Evolutionary conservation across 192 early-diverging fungal species (phyloP).

Genomic region (Linnemannia hyalina): DNA sequence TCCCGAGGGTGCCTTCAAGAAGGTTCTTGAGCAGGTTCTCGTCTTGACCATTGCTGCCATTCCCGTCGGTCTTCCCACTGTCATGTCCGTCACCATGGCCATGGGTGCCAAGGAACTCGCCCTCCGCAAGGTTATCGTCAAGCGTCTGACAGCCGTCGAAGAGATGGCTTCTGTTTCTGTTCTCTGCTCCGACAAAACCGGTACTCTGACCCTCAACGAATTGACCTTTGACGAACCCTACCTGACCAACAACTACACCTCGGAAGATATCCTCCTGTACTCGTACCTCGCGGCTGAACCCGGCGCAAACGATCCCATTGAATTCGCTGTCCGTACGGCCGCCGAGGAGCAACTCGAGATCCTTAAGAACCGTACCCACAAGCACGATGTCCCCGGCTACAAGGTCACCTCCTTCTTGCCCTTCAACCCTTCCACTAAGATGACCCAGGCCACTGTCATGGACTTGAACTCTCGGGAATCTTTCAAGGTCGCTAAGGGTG

Average conservation of each 20-base stretch:
- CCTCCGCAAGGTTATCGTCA: conserved; percentile 94
- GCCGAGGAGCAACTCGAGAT: conserved; percentile 82
- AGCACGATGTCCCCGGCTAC: conserved; percentile 86
- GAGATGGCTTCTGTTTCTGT: conserved; percentile 94
- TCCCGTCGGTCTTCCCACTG: conserved; percentile 95
- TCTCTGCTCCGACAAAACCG: conserved; percentile 92
- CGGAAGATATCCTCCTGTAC: conserved; percentile 86
- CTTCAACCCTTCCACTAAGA: conserved; percentile 94
- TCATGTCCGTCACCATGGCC: conserved; percentile 98
- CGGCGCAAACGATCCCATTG: conserved; percentile 94
- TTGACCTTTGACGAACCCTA: conserved; percentile 94
- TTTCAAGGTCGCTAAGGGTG: conserved; percentile 94
- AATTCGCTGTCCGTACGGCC: conserved; percentile 88
- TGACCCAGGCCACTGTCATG: conserved; percentile 90
- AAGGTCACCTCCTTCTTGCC: conserved; percentile 93
- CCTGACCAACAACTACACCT: conserved; percentile 73
- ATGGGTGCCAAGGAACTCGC: conserved; percentile 94
- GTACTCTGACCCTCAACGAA: conserved; percentile 94
- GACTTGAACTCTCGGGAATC: conserved; percentile 82
- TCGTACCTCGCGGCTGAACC: conserved; percentile 91
- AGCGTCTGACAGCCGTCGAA: conserved; percentile 95
- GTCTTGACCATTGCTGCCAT: conserved; percentile 91
- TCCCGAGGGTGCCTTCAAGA: conserved; percentile 35
- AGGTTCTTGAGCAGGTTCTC: conserved; percentile 76
- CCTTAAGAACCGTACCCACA: conserved; percentile 65